Base-by-base conservation (phyloP, 768 basidiomycete genomes). In the Neoboletus brunneissimus region DNA sequence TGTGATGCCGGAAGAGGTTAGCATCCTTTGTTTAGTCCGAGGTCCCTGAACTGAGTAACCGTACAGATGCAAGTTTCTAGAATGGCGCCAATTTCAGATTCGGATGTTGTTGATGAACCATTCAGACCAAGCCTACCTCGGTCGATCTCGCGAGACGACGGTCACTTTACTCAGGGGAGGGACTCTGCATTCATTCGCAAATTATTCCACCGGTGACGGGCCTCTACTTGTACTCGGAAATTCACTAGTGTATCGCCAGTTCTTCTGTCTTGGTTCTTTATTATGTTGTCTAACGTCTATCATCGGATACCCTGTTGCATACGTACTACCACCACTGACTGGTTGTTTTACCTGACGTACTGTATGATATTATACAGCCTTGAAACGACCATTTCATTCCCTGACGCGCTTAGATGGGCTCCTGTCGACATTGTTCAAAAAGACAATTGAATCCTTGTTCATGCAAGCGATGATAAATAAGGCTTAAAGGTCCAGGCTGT, bases 1-100 rank as follows among this genome's bases (percentile, higher is more conserved):
- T 46, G 74, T 90, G 29, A 91, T 93, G 89, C 82, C 79, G 55
- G 75, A 77, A 50, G 86, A 89, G 75, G 91, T 89, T 62, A 52
- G 79, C 64, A 8, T 25, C 22, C 42, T 27, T 58, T 25, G 12
- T 1, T 42, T 45, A 18, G 31, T 38, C 51, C 48, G 5, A 56
- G 34, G 27, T 29, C 23, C 37, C 41, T 38, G 57, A 34, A 56
- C 53, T 51, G 52, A 57, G 47, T 45, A 20, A 34, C 15, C 37
- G 18, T 42, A 29, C 64, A 89, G 88, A 80, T 87, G 81, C 85
- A 87, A 70, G 79, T 82, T 58, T 79, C 81, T 20, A 77, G 87
- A 54, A 82, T 88, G 47, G 78, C 82, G 18, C 78, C 81, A 10
- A 75, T 79, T 38, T 78, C 83, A 16, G 76, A 73, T 29, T 58